Base-by-base conservation (phyloP, 768 basidiomycete genomes). In the Lactarius sp. region DNA sequence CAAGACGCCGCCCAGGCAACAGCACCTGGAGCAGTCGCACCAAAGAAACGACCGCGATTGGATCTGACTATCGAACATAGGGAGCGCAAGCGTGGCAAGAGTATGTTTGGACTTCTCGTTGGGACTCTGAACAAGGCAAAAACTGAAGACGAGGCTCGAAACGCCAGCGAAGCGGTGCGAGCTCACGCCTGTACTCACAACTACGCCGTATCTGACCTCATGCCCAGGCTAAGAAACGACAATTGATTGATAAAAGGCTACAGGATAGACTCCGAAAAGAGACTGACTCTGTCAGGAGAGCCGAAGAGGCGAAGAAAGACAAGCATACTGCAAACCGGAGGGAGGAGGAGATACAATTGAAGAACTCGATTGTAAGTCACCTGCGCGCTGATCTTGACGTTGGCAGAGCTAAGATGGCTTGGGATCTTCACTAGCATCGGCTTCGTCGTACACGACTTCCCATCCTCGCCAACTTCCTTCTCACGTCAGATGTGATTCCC, bases 121-220 rank as follows among this genome's bases (percentile, higher is more conserved):
- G 89, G 89, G 57, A 93, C 90, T 68, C 82, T 93, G 65, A 90
- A 87, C 77, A 90, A 89, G 79, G 91, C 91, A 67, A 92, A 91
- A 78, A 86, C 82, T 68, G 90, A 93, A 78, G 90, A 91, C 74
- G 87, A 88, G 72, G 85, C 89, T 78, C 80, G 90, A 64, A 90
- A 81, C 72, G 85, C 86, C n/a, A 91, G 89, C 74, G 90, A 93
- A 70, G 89, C 90, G 70, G 90, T 92, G 64, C 73, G 76, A 74
- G 3, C 1, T 44, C 44, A 36, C 49, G 9, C 18, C 18, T 31
- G 12, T 33, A 46, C 57, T 56, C 16, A 41, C 56, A 59, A 12
- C 46, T 14, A 8, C 18, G 47, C 52, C n/a, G 2, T 37, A 12
- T 44, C 64, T 51, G 37, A 52, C 52, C 10, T 16, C 44, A 44